Evolutionary conservation across 176 grass and related monocot genomes (phyloP).

Genomic region (Phragmites australis): DNA sequence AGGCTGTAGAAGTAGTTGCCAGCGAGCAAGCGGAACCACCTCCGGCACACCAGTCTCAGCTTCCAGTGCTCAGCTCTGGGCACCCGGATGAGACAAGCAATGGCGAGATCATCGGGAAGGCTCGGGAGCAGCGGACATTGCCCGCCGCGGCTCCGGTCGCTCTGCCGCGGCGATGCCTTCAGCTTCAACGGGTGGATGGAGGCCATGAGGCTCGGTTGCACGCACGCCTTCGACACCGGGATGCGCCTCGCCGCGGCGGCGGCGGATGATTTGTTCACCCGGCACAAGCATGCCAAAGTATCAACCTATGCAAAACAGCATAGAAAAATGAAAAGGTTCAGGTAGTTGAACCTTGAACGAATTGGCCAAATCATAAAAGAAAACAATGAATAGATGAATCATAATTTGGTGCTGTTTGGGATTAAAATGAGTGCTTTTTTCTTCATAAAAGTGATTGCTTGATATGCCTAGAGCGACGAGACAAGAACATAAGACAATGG

Average conservation of each 20-base stretch:
- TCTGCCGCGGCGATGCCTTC: constrained; percentile 23
- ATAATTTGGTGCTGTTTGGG: constrained; percentile 4
- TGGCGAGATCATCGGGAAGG: constrained; percentile 75
- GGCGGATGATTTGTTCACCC: constrained; percentile 49
- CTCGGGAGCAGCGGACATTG: constrained; percentile 62
- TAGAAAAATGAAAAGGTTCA: constrained; percentile 9
- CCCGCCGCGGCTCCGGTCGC: constrained; percentile 18
- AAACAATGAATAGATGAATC: background rate
- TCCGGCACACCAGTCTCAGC: constrained; percentile 66
- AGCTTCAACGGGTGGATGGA: constrained; percentile 74
- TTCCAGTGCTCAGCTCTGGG: constrained; percentile 60
- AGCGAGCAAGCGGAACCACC: constrained; percentile 66
- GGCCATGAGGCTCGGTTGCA: constrained; percentile 53
- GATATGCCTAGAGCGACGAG: constrained; percentile 22
- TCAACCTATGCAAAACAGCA: constrained; percentile 58
- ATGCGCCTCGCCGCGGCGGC: constrained; percentile 37
- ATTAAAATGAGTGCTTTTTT: background rate
- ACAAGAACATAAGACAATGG: constrained; percentile 33
- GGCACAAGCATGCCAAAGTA: constrained; percentile 66
- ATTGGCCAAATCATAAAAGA: background rate
- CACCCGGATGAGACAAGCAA: constrained; percentile 72
- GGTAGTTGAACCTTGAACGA: constrained; percentile 11
- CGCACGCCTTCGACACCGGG: constrained; percentile 46
- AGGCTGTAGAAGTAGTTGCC: constrained; percentile 87
- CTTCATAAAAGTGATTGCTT: background rate